phyloP scores from a whole-genome alignment of 148 eudicot genomes.

The Rhododendron henanense region DNA sequence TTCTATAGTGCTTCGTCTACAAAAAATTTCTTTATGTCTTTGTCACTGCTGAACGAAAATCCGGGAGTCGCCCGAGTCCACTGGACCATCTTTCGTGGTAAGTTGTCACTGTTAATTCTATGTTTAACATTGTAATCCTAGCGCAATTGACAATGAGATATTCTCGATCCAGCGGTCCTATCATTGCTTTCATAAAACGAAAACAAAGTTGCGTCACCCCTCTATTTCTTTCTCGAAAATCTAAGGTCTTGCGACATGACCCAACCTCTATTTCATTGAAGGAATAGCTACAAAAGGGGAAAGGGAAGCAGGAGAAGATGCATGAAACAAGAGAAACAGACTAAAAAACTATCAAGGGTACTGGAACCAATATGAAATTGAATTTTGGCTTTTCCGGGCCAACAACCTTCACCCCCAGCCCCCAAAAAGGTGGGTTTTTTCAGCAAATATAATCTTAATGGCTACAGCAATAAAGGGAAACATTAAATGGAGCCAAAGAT shows the following conservation, averaged over 20 bases:
- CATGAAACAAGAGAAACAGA: not conserved
- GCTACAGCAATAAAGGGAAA: not conserved
- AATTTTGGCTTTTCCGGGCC: not conserved
- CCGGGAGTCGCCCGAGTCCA: too few relatives aligned
- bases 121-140: not conserved
- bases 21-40: too few relatives aligned
- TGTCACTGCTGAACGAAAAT: too few relatives aligned
- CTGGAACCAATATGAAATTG: not conserved
- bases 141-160: not conserved
- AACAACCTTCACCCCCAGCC: not conserved
- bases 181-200: not conserved
- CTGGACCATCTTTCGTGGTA: not conserved
- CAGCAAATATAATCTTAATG: not conserved
- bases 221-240: not conserved
- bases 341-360: not conserved
- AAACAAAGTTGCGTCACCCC: not conserved
- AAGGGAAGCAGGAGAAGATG: not conserved
- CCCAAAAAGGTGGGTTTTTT: not conserved
- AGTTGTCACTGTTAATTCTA: not conserved
- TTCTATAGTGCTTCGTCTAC: too few relatives aligned
- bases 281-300: not conserved
- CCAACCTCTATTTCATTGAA: not conserved
- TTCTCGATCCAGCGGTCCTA: not conserved
- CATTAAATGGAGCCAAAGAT: conserved; percentile 5
- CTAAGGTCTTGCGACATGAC: not conserved